phyloP scores from a whole-genome alignment of 257 asterid species.

The Leonotis leonurus region DNA sequence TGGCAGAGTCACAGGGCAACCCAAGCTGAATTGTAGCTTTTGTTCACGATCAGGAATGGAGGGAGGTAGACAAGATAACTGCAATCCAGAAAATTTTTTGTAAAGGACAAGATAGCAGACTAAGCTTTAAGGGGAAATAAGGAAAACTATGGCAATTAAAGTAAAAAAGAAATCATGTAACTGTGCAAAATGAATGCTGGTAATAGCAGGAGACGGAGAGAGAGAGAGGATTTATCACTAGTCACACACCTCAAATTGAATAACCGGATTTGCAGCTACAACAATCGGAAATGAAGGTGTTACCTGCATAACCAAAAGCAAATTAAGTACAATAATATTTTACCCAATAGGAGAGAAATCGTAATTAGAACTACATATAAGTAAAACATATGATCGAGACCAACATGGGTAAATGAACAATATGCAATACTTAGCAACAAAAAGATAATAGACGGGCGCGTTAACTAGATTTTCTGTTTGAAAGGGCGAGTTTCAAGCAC shows the following conservation, averaged over 20 bases:
- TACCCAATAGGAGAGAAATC: neutral
- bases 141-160: too few species aligned
- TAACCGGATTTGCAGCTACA: slow-evolving; percentile 62
- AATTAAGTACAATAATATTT: slow-evolving; percentile 10
- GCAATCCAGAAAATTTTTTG: slow-evolving; percentile 19
- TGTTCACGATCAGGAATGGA: slow-evolving; percentile 58
- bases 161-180: neutral
- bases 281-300: slow-evolving; percentile 78
- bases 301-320: slow-evolving; percentile 47
- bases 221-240: neutral
- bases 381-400: too few species aligned
- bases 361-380: slow-evolving; percentile 1
- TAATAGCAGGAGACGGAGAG: neutral
- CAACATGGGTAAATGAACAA: neutral
- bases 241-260: slow-evolving; percentile 80
- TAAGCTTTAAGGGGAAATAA: neutral
- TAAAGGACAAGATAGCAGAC: neutral
- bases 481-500: neutral
- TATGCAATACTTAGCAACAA: neutral
- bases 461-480: neutral
- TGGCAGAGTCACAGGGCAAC: slow-evolving; percentile 78
- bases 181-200: neutral
- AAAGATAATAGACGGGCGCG: neutral
- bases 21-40: slow-evolving; percentile 75
- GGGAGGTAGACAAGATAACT: slow-evolving; percentile 75